Evolutionary conservation across 169 alveolate genomes (phyloP).

Genomic region (Theileria luwenshuni): DNA sequence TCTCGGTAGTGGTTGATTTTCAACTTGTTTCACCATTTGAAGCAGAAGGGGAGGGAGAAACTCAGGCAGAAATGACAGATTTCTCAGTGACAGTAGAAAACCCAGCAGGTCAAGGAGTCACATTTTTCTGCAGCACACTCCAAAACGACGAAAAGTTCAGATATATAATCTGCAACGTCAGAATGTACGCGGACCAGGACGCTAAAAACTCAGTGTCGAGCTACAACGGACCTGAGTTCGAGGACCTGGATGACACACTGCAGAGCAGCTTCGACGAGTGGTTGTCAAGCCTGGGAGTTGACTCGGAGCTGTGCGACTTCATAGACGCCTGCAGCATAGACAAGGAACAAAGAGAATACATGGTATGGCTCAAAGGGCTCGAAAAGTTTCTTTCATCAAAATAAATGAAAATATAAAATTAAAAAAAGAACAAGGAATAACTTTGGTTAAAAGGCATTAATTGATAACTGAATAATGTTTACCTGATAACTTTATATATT

Average conservation of each 20-base stretch:
- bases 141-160: slow-evolving; percentile 84
- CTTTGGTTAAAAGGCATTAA: too few relatives aligned
- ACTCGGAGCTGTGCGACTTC: slow-evolving; percentile 84
- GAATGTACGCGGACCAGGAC: slow-evolving; percentile 76
- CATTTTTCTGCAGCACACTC: slow-evolving; percentile 85
- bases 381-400: slow-evolving; percentile 59
- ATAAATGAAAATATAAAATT: slow-evolving; percentile 29
- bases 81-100: slow-evolving; percentile 86
- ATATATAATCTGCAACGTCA: slow-evolving; percentile 82
- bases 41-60: slow-evolving; percentile 85
- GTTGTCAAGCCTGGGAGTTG: slow-evolving; percentile 84
- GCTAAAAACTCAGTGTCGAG: slow-evolving; percentile 78
- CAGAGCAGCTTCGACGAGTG: slow-evolving; percentile 87
- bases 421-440: too few relatives aligned
- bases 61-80: slow-evolving; percentile 86
- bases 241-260: slow-evolving; percentile 87
- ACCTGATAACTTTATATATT: too few relatives aligned
- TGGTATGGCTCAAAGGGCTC: slow-evolving; percentile 79
- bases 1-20: slow-evolving; percentile 79
- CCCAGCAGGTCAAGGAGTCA: slow-evolving; percentile 77
- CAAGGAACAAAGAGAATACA: slow-evolving; percentile 84
- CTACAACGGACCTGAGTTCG: slow-evolving; percentile 91
- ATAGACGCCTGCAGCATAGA: slow-evolving; percentile 86
- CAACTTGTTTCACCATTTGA: slow-evolving; percentile 82
- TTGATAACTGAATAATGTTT: too few relatives aligned